Base-by-base conservation (phyloP, 2,329 filamentous ascomycete genomes). In the Xylaria sp. region DNA sequence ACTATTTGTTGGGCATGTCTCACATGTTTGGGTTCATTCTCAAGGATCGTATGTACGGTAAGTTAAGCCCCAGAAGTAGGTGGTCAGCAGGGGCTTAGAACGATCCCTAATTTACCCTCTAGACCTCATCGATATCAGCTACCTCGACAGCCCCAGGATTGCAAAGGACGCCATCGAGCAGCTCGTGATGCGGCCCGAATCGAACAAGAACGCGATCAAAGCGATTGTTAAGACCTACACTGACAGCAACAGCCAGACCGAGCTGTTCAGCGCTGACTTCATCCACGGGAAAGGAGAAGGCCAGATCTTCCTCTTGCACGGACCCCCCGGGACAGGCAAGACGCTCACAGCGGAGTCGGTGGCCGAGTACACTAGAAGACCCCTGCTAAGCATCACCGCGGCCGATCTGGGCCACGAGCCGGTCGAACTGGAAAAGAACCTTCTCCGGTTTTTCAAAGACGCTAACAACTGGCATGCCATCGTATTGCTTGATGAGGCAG, bases 401-500 rank as follows among this genome's bases (percentile, higher is more conserved):
- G 54, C 51, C 11, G 51, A 57, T 43, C 48, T 60, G n/a, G 57
- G 52, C 2, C 34, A 50, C 7, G 51, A 50, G 6, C 39, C 43
- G 16, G 13, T 34, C 0, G 38, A 45, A 2, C 9, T 59, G 2
- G 54, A 58, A 18, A 42, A 38, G 8, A 53, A 51, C 22, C 52
- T 63, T 45, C 34, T 48, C 18, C 20, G 34, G 16, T 40, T 46
- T 18, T 65, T 69, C 46, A 59, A 60, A 41, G 18, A 29, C 2
- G 66, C 64, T 0, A 59, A 54, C 7, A 57, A 45, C 17, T 70
- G 65, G 66, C 62, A 58, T 13, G 67, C 67, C 1, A 49, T 68
- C 13, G 48, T 74, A 0, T 58, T 73, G 0, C 57, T 74, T 1
- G 71, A 74, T 29, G 70, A 74, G 56, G 71, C 69, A 5, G 71